Evolutionary conservation across 2,329 filamentous ascomycete species (phyloP).

Genomic region (Colletotrichum chlorophyti): DNA sequence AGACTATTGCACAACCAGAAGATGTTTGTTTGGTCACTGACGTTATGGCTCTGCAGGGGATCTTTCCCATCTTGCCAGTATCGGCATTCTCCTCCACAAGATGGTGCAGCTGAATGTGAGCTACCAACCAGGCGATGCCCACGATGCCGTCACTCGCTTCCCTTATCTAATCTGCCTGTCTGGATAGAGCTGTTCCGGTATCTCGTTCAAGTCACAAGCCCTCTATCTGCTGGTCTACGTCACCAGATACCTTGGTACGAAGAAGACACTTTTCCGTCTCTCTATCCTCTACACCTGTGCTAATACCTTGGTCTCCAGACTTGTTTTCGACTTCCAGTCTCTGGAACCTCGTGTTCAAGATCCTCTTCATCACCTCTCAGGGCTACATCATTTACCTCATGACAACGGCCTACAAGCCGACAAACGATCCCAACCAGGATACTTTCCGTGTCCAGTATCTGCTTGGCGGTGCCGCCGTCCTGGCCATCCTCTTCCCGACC

Average conservation of each 20-base stretch:
- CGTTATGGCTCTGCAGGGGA: slow-evolving; percentile 68
- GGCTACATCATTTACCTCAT: slow-evolving; percentile 97
- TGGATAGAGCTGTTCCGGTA: slow-evolving; percentile 96
- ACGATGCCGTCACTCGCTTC: background rate
- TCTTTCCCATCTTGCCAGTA: slow-evolving; percentile 93
- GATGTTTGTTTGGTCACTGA: slow-evolving; percentile 16
- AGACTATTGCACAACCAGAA: background rate
- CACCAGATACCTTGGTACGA: slow-evolving; percentile 84
- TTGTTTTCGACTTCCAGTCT: slow-evolving; percentile 83
- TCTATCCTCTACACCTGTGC: background rate
- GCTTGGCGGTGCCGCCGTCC: slow-evolving; percentile 77
- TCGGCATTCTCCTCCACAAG: slow-evolving; percentile 94
- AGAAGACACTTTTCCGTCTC: background rate
- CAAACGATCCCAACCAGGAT: slow-evolving; percentile 94
- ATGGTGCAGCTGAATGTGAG: slow-evolving; percentile 89
- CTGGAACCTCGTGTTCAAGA: slow-evolving; percentile 96
- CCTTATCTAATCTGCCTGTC: slow-evolving; percentile 24
- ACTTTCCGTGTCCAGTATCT: slow-evolving; percentile 98
- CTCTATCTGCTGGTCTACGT: slow-evolving; percentile 94
- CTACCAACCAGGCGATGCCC: slow-evolving; percentile 41
- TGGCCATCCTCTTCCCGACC: slow-evolving; percentile 86
- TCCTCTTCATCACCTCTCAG: slow-evolving; percentile 89
- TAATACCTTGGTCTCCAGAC: slow-evolving; percentile 58
- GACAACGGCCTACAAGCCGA: slow-evolving; percentile 96
- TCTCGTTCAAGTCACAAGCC: slow-evolving; percentile 98